Conservation (phyloP, 2,329 filamentous ascomycete species). For the Calonectria naviculata region DNA sequence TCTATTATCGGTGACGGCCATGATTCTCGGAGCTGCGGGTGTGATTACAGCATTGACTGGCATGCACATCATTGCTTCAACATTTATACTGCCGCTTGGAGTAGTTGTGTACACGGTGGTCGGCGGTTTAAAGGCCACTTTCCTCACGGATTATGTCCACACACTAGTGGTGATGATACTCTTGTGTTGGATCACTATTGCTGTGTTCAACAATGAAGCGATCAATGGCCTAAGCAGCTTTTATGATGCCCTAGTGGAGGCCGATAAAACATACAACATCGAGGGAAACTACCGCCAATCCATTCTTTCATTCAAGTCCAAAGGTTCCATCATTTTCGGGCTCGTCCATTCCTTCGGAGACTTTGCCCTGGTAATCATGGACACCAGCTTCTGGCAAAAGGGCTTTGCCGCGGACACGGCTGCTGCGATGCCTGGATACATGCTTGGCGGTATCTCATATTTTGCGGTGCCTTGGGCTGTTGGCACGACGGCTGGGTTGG, state of each 20-base stretch:
- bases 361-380: slow-evolving; percentile 81
- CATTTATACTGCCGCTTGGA: slow-evolving; percentile 17
- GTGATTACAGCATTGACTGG: slow-evolving; percentile 20
- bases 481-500: slow-evolving; percentile 85
- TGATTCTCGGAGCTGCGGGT: slow-evolving; percentile 22
- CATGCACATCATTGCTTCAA: slow-evolving; percentile 21
- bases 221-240: slow-evolving; percentile 79
- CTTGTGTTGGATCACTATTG: slow-evolving; percentile 77
- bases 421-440: slow-evolving; percentile 86
- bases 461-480: slow-evolving; percentile 89
- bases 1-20: slow-evolving; percentile 11
- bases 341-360: slow-evolving; percentile 66
- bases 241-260: slow-evolving; percentile 77
- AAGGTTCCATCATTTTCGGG: slow-evolving; percentile 70
- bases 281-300: slow-evolving; percentile 80
- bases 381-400: slow-evolving; percentile 89
- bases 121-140: slow-evolving; percentile 82
- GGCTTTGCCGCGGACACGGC: slow-evolving; percentile 85
- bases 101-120: slow-evolving; percentile 76
- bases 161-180: slow-evolving; percentile 84
- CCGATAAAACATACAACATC: slow-evolving; percentile 75
- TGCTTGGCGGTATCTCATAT: slow-evolving; percentile 76
- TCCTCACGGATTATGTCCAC: slow-evolving; percentile 83
- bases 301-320: slow-evolving; percentile 84
- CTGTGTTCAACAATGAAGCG: slow-evolving; percentile 76